Evolutionary conservation across 2,329 filamentous ascomycete species (phyloP).

Genomic region (Atkinsonella texensis): DNA sequence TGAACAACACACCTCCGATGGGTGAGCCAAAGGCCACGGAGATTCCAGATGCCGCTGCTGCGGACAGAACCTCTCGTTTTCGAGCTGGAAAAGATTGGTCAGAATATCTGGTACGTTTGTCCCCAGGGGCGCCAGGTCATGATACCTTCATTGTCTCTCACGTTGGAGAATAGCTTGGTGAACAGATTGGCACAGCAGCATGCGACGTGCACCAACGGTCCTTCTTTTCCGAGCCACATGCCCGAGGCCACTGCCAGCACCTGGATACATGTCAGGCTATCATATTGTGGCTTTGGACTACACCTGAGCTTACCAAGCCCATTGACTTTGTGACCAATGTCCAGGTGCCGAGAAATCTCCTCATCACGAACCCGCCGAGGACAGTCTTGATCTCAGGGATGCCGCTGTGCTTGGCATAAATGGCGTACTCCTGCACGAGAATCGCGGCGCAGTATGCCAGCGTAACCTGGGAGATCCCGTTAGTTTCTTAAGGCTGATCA

Average conservation of each 20-base stretch:
- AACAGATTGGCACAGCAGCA: constrained; percentile 94
- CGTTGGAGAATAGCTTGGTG: constrained; percentile 71
- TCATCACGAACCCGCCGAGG: constrained; percentile 85
- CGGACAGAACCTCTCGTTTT: constrained; percentile 85
- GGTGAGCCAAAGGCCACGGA: constrained; percentile 90
- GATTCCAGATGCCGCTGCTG: constrained; percentile 82
- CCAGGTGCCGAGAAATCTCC: constrained; percentile 75
- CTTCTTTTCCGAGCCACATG: constrained; percentile 95
- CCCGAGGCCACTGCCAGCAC: constrained; percentile 86
- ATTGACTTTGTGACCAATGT: constrained; percentile 82
- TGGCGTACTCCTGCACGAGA: constrained; percentile 71
- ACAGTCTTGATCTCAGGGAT: constrained; percentile 98
- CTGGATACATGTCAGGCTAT: constrained; percentile 26
- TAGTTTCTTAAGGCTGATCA: neutral
- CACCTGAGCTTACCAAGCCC: constrained; percentile 51
- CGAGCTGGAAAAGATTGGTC: constrained; percentile 44
- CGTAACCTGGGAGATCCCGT: constrained; percentile 40
- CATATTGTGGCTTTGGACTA: neutral
- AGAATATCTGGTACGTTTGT: neutral
- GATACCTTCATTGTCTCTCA: constrained; percentile 77
- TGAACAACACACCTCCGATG: constrained; percentile 90
- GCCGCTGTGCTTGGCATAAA: constrained; percentile 86
- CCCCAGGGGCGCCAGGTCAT: neutral
- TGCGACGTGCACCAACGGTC: constrained; percentile 87
- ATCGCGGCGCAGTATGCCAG: constrained; percentile 70